A percentile compares a stretch with the other conserved stretches of the same genome.
These are phyloP conservation scores for Niebla homalea DNA, from an alignment of 495 filamentous ascomycete species.

Conservation along the genomic window DNA sequence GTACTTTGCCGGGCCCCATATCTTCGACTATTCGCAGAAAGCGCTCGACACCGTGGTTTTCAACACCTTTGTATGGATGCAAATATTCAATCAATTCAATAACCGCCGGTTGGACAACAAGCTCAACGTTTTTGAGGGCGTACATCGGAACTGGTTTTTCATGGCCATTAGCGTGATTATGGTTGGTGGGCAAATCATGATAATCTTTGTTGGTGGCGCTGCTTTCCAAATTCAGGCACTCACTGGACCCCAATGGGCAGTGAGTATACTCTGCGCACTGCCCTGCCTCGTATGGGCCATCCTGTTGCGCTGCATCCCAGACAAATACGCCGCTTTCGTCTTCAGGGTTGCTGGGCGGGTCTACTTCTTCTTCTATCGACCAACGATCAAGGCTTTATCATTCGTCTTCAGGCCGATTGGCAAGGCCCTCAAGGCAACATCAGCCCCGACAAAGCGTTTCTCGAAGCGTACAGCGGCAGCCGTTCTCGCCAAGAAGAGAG, in stretches of 20 bases:
- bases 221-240: constrained; percentile 64
- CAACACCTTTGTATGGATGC: constrained; percentile 95
- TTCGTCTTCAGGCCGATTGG: constrained; percentile 11
- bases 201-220: constrained; percentile 59
- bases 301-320: constrained; percentile 53
- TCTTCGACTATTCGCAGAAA: constrained; percentile 41
- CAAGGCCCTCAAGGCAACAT: background rate
- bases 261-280: constrained; percentile 57
- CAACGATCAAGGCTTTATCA: constrained; percentile 5
- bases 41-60: constrained; percentile 67
- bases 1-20: constrained; percentile 52
- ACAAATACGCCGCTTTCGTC: constrained; percentile 35
- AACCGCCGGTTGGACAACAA: constrained; percentile 81
- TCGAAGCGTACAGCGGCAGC: constrained; percentile 5
- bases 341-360: constrained; percentile 19
- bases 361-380: constrained; percentile 11
- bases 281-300: constrained; percentile 65
- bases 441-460: constrained; percentile 12
- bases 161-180: constrained; percentile 69
- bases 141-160: constrained; percentile 68
- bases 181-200: constrained; percentile 67
- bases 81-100: constrained; percentile 93
- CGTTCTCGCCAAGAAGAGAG: constrained; percentile 1
- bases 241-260: constrained; percentile 57
- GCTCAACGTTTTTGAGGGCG: constrained; percentile 79